Evolutionary conservation across 1,284 basidiomycete species (phyloP), one percentile per base, ranked within the genome.

Genomic region (Leccinum subrobustum): DNA sequence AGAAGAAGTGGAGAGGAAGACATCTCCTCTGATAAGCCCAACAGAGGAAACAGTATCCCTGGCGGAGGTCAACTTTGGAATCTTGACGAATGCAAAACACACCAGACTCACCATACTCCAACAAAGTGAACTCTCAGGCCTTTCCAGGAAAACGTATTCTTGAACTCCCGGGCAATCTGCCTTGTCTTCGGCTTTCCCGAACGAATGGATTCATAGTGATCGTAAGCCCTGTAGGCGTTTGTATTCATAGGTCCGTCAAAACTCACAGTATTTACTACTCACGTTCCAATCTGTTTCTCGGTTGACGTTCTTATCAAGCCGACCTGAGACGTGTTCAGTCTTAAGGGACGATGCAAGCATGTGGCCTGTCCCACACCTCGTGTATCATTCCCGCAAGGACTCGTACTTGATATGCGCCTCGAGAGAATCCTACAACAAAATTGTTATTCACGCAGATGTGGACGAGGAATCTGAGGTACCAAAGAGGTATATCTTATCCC

Each of bases 401-500:
- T 12, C 78, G 75, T 20, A 73, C 77, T 70, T 79, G 77, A 63
- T 23, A 81, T n/a, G 80, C 79, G 9, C 79, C 80, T 14, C 52
- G 52, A 20, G 79, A 81, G 61, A 81, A 81, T 11, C 80, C 80
- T 80, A 16, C 3, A 23, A 25, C 9, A 2, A 0, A 3, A 31
- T 18, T 2, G 27, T 58, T 2, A 16, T 20, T 48, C n/a, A 12
- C 7, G 6, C 23, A 20, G 50, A 25, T 2, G 2, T 6, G 7
- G 16, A 50, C 14, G 6, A 52, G 8, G 39, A 55, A 35, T 3
- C 1, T 20, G 52, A 25, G 52, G 0, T 55, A 78, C 80, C 80
- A 58, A 81, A 80, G 1, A 80, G 65, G 58, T 71, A 80, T 44
- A 81, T 80, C 12, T 64, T 65, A 59, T 80, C 79, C 1, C 77